A percentile compares a stretch with the other conserved stretches of the same genome.
Evolutionary conservation across 2,329 filamentous ascomycete genomes (phyloP).

Genomic region (Talaromyces funiculosus): DNA sequence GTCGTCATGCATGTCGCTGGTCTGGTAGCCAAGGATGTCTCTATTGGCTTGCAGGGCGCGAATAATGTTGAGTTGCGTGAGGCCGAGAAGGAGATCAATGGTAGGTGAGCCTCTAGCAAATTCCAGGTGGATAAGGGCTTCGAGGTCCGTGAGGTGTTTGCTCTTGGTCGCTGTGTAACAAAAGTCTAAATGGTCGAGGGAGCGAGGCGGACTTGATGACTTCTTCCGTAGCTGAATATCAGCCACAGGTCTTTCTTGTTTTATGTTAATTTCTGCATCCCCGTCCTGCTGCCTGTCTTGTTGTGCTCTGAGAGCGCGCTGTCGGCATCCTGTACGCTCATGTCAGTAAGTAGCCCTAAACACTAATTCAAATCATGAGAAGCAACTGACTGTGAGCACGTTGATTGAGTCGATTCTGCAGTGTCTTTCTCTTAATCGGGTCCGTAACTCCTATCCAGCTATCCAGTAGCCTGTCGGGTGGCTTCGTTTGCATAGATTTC

Average conservation of each 20-base stretch:
- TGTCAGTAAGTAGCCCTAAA: background rate
- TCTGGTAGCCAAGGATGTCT: slow-evolving; percentile 9
- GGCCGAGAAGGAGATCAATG: slow-evolving; percentile 4
- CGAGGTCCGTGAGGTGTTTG: background rate
- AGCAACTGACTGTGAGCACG: slow-evolving; percentile 4
- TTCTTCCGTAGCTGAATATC: background rate
- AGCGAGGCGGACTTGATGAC: background rate
- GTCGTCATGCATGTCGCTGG: slow-evolving; percentile 3
- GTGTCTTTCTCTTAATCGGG: background rate
- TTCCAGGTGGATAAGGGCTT: slow-evolving; percentile 2
- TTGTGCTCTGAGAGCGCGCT: background rate
- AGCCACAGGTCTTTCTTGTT: background rate
- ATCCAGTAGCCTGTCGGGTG: background rate
- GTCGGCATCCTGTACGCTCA: slow-evolving; percentile 3
- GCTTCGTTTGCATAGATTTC: background rate
- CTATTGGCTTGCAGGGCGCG: slow-evolving; percentile 7
- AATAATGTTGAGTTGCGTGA: slow-evolving; percentile 9
- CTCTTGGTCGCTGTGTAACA: background rate
- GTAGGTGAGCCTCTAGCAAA: slow-evolving; percentile 9
- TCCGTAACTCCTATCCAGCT: slow-evolving; percentile 8
- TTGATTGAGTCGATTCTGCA: slow-evolving; percentile 13
- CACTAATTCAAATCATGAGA: background rate
- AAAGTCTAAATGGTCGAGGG: slow-evolving; percentile 1
- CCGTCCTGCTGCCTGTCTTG: background rate
- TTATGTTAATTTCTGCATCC: background rate